Evolutionary conservation across 148 eudicot genomes (phyloP), one percentile per base, ranked within the genome.

Genomic region (Fagopyrum homotropicum): DNA sequence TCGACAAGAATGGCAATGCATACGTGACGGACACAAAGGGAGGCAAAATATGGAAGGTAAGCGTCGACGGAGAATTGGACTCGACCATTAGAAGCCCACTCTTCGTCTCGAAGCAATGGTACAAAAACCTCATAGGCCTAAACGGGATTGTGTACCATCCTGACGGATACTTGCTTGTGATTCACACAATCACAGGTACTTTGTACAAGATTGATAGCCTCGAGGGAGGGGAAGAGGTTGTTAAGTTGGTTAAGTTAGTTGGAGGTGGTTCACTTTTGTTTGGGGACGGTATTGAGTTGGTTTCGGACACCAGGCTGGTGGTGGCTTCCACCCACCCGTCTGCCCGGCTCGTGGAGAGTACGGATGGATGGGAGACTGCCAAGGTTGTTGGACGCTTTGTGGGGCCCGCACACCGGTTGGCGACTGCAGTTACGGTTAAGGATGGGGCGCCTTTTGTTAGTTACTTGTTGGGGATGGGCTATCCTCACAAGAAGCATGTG

Each of bases 131-230:
- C 26, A 72, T 90, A 22, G 85, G 83, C 43, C 93, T 94, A 9
- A 94, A 94, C 54, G 98, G 98, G 4, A 94, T 94, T 14, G 86
- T 83, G 72, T 84, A 90, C 84, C 98, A 94, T 68, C 96, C 93
- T 0, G 85, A 88, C 73, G 93, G 96, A 6, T 94, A 87, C 79
- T 83, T 94, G 64, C 66, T 94, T 56, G 96, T 91, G 0, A 59
- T 86, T 69, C 98, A 91, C 78, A 91, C 98, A 2, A 70, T 83
- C 45, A 74, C 93, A 0, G 97, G 98, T 5, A 85, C 80, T n/a
- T 75, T 94, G 57, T 91, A 84, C 81, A 91, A 91, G 72, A 73
- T 94, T 15, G 85, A 85, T 15, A 22, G 50, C 4, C 76, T 78
- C 2, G 79, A 78, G 14, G 81, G 79, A 9, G 63, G 74, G 44